Evolutionary conservation across 2,329 filamentous ascomycete genomes (phyloP).

Genomic region (Talaromyces sp.): DNA sequence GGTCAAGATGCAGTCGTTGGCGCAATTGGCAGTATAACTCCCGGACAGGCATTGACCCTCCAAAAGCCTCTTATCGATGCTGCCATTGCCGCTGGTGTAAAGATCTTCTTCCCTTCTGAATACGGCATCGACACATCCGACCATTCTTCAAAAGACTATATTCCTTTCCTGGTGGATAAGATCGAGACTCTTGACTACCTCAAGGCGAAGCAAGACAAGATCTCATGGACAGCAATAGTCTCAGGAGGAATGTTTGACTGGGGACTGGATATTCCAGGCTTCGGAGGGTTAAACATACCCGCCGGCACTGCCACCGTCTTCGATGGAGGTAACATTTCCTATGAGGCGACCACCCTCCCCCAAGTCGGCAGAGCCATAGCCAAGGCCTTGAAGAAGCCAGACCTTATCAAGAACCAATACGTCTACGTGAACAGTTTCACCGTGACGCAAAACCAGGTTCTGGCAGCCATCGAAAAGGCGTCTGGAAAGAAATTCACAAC

Average conservation of each 20-base stretch:
- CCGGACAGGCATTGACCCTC: constrained; percentile 25
- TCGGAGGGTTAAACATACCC: constrained; percentile 31
- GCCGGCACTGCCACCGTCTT: constrained; percentile 25
- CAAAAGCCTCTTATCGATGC: constrained; percentile 55
- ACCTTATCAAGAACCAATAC: constrained; percentile 13
- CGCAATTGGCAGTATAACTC: constrained; percentile 7
- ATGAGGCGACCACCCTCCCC: constrained; percentile 17
- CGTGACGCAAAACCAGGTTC: background rate
- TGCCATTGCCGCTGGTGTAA: constrained; percentile 55
- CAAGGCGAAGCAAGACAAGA: constrained; percentile 15
- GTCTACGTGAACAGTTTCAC: constrained; percentile 13
- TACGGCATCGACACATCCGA: constrained; percentile 11
- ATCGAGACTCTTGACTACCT: constrained; percentile 12
- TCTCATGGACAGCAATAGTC: constrained; percentile 15
- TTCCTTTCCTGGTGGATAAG: constrained; percentile 13
- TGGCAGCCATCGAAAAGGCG: constrained; percentile 13
- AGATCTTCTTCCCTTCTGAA: constrained; percentile 31
- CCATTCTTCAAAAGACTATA: constrained; percentile 3
- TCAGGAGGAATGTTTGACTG: constrained; percentile 15
- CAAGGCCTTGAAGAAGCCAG: constrained; percentile 10
- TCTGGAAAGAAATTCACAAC: constrained; percentile 6
- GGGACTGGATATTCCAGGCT: constrained; percentile 17
- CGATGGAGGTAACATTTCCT: constrained; percentile 11
- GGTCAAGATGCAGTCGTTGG: constrained; percentile 21
- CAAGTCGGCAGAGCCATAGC: constrained; percentile 19